Percentiles rank a stretch among this genome's conserved stretches.
phyloP scores from a whole-genome alignment of 306 rosid genomes.

The Mimosa bimucronata region DNA sequence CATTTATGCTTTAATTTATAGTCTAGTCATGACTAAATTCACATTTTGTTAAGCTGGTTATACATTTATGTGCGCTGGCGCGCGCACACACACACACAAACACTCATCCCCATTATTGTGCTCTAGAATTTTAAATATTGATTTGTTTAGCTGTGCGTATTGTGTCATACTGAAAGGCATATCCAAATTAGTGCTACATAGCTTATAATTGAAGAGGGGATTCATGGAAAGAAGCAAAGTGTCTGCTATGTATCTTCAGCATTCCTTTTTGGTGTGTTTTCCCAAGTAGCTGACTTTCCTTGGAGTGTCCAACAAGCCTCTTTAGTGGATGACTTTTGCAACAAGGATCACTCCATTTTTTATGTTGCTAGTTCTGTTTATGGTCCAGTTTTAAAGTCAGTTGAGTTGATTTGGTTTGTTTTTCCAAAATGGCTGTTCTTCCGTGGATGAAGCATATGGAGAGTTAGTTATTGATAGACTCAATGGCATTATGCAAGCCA shows the following conservation, averaged over 20 bases:
- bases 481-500: not conserved
- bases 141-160: not conserved
- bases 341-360: not conserved
- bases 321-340: not conserved
- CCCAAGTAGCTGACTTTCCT: not conserved
- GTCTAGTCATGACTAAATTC: no score
- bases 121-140: not conserved
- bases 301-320: not conserved
- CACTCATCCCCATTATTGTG: no score
- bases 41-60: no score
- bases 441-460: not conserved
- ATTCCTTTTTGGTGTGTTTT: not conserved
- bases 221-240: not conserved
- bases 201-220: not conserved
- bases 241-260: not conserved
- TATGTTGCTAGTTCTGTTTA: not conserved
- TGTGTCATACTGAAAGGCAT: not conserved
- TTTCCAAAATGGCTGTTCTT: not conserved
- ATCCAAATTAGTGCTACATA: not conserved
- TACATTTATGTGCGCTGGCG: no score
- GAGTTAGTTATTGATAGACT: not conserved
- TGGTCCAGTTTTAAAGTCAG: not conserved
- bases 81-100: no score
- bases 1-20: not conserved
- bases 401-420: not conserved